Conservation (phyloP, 345 rosid genomes). For the Salix caprea region DNA sequence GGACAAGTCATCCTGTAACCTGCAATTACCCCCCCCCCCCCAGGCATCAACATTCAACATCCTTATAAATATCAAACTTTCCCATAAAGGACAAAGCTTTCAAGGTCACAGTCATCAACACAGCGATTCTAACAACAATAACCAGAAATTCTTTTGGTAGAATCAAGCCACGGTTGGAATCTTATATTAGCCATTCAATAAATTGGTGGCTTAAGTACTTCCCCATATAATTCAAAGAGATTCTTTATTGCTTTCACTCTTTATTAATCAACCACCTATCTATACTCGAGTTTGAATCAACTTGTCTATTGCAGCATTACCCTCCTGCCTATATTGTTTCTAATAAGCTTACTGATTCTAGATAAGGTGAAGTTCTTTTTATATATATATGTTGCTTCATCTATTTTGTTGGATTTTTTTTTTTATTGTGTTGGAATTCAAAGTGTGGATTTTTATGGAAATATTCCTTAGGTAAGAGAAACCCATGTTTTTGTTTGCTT, state of each 20-base stretch:
- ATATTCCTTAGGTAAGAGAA: too few species aligned
- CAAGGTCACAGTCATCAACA: neutral
- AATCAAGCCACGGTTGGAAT: slow-evolving; percentile 14
- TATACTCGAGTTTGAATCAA: neutral
- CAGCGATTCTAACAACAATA: neutral
- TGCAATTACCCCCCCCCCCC: too few species aligned
- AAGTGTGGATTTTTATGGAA: neutral
- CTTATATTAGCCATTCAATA: slow-evolving; percentile 46
- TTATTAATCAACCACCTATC: neutral
- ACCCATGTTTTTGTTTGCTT: neutral
- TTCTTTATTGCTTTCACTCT: slow-evolving; percentile 20
- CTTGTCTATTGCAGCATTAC: neutral
- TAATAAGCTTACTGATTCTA: neutral
- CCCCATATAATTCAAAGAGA: neutral
- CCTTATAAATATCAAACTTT: neutral
- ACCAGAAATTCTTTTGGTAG: neutral
- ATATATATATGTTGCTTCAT: neutral
- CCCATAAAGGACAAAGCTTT: slow-evolving; percentile 6
- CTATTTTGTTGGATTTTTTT: neutral
- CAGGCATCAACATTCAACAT: too few species aligned
- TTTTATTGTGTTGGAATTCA: neutral
- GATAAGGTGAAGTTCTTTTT: neutral
- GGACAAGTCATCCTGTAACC: too few species aligned
- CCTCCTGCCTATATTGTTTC: neutral
- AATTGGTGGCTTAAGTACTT: slow-evolving; percentile 47